Evolutionary conservation across 257 asterid genomes (phyloP).

Genomic region (Nicotiana noctiflora): DNA sequence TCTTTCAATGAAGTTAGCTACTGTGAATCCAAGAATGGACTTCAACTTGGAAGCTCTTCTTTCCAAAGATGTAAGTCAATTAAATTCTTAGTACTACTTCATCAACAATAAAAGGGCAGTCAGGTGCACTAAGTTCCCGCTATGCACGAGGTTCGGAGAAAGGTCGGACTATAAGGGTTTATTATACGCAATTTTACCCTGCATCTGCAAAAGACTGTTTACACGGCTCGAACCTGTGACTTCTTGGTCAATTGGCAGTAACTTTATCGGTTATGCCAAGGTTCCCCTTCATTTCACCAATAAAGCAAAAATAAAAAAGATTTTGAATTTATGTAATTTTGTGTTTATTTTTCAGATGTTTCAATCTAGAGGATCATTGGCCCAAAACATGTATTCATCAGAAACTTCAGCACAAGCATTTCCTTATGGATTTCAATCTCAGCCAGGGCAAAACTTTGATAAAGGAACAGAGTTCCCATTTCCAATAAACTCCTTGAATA

Average conservation of each 20-base stretch:
- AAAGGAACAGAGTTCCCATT: slow-evolving; percentile 31
- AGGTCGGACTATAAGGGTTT: no score
- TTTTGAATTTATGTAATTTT: slow-evolving; percentile 6
- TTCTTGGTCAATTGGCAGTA: no score
- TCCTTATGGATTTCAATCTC: slow-evolving; percentile 43
- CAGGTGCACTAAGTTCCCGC: no score
- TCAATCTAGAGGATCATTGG: slow-evolving; percentile 43
- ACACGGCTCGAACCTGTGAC: no score
- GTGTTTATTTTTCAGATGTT: slow-evolving; percentile 29
- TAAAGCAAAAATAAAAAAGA: no score
- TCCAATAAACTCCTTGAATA: slow-evolving; percentile 30
- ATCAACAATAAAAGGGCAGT: background rate
- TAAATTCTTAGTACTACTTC: background rate
- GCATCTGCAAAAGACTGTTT: no score
- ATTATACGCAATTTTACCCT: no score
- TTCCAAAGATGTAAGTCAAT: slow-evolving; percentile 64
- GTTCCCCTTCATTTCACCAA: no score
- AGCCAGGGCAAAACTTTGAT: slow-evolving; percentile 23
- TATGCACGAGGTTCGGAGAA: no score
- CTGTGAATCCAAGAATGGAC: slow-evolving; percentile 75
- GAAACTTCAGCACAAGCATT: slow-evolving; percentile 25
- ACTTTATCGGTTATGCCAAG: no score
- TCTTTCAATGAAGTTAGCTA: slow-evolving; percentile 82
- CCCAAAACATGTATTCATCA: slow-evolving; percentile 33
- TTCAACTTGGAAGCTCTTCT: slow-evolving; percentile 52